Evolutionary conservation across 2,329 filamentous ascomycete genomes (phyloP), one percentile per base, ranked within the genome.

Genomic region (Colletotrichum limetticola): DNA sequence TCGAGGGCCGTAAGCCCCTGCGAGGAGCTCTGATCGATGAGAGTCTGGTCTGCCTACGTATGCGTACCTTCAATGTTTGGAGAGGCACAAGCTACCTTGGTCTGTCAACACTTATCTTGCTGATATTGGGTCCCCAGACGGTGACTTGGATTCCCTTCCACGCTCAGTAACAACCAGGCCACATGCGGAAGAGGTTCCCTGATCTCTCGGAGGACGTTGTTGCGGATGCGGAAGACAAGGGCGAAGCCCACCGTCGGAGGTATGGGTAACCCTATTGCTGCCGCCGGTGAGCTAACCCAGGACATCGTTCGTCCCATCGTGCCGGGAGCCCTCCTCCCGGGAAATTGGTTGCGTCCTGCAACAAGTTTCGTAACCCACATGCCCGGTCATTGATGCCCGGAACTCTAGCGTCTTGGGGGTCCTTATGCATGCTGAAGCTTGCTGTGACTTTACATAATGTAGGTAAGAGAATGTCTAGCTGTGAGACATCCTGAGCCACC

Each of bases 321-420:
- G 69, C 65, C 42, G 30, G 69, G 58, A 69, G 52, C 22, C 37
- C 19, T 58, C 30, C 30, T 64, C 57, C 69, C 69, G 59, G 69
- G 65, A 72, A 59, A 72, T 69, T 69, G 53, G 59, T 52, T 56
- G 14, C 42, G 52, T 68, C 52, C 69, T 72, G 68, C 68, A 68
- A 57, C 35, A 26, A 58, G 24, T 26, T 63, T 62, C 32, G 32
- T 60, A 46, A 60, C 24, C 56, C 63, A 61, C 59, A 35, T 32
- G 42, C 32, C 56, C 35, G 56, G 63, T 60, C 14, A 26, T 26
- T 14, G 22, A 61, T 71, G 56, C 55, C 32, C 55, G 52, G 9
- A 46, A 56, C 26, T 56, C 52, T 28, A 46, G 28, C 49, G 46
- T 32, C 26, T 52, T 52, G 60, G 42, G 22, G 49, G 9, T 61